Evolutionary conservation across 2,329 filamentous ascomycete species (phyloP), one percentile per base, ranked within the genome.

Genomic region (Ascochyta viciae-villosae): DNA sequence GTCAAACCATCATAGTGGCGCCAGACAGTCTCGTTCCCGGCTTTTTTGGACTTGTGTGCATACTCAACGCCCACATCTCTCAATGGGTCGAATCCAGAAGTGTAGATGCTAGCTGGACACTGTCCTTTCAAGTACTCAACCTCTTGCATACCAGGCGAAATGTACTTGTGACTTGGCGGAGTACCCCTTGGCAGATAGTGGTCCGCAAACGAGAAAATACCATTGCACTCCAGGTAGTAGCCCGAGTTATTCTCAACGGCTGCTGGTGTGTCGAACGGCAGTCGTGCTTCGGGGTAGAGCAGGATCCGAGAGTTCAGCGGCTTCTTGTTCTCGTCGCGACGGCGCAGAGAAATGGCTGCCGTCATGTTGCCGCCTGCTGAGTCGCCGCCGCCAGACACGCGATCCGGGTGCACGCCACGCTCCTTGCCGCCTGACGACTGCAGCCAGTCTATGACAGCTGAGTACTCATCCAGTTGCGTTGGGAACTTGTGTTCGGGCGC

Each of bases 281-380:
- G 45, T 3, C 71, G 50, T 1, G 74, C 67, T 51, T 76, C 72
- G 5, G 73, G 75, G 56, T 75, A 77, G 5, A 76, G 56, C 26
- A 75, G 51, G 10, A 77, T 65, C 55, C 76, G 69, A 2, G 63
- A 72, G 9, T 62, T 58, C 39, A 76, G 39, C 3, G 57, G 53
- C 43, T 60, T 61, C 39, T 68, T 63, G 12, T 60, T 62, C 12
- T 72, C 58, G 41, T 75, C 69, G 3, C 71, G 64, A 22, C 42
- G 19, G 9, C 42, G 42, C 19, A 77, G 56, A 3, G 58, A 56
- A 3, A 76, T 31, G 9, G 68, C 72, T 4, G 72, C 68, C 2
- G 74, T 74, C 72, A 76, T 72, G 50, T 75, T 75, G 2, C 74
- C 72, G n/a, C 72, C 74, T 4, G 72, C 73, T 26, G 63, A 69